These are phyloP conservation scores for Claviceps quebecensis DNA, from an alignment of 2,329 filamentous ascomycete species.

Conservation along the genomic window DNA sequence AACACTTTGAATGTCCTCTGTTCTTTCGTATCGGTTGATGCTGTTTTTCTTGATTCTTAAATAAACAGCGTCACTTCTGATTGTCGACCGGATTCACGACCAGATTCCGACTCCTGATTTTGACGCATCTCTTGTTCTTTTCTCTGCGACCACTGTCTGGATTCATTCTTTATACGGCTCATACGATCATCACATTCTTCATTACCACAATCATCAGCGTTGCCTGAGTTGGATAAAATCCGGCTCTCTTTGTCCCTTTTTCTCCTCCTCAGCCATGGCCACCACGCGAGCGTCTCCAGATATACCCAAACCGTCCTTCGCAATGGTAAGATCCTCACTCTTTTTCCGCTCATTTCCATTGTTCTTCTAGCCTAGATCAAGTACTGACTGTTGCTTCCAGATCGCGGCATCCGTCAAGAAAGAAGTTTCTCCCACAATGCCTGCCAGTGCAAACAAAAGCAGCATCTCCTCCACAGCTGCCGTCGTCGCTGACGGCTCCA, in stretches of 20 bases:
- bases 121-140: background rate
- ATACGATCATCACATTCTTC: background rate
- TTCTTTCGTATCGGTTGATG: slow-evolving; percentile 39
- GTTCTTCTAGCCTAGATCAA: background rate
- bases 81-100: slow-evolving; percentile 9
- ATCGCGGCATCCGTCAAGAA: slow-evolving; percentile 32
- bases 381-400: slow-evolving; percentile 16
- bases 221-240: slow-evolving; percentile 11
- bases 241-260: slow-evolving; percentile 7
- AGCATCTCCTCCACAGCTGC: slow-evolving; percentile 8
- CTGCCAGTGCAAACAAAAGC: slow-evolving; percentile 4
- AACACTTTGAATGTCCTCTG: slow-evolving; percentile 32
- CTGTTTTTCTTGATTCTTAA: slow-evolving; percentile 28
- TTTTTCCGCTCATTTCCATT: background rate
- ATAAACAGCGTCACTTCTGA: slow-evolving; percentile 17
- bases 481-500: slow-evolving; percentile 7
- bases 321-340: slow-evolving; percentile 43
- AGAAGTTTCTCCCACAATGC: slow-evolving; percentile 9
- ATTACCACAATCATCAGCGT: slow-evolving; percentile 4
- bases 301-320: slow-evolving; percentile 53
- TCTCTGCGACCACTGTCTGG: slow-evolving; percentile 3
- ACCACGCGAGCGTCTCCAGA: slow-evolving; percentile 32
- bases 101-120: slow-evolving; percentile 3
- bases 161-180: slow-evolving; percentile 5
- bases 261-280: slow-evolving; percentile 25